Evolutionary conservation across 192 early-diverging fungal species (phyloP), one percentile per base, ranked within the genome.

Genomic region (Phlyctochytrium arcticum): DNA sequence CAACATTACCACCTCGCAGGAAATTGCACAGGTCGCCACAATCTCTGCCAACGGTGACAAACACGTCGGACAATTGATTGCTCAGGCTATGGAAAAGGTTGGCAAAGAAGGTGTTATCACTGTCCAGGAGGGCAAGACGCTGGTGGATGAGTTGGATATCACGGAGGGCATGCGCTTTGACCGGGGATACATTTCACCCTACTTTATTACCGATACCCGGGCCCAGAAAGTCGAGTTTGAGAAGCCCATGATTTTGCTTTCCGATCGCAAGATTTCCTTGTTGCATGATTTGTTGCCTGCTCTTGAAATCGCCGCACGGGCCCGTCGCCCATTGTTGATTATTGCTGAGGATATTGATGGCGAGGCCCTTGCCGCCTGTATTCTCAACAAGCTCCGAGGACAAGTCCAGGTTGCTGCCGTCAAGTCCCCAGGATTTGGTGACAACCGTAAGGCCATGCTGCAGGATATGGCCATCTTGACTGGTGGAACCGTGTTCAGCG

Each of bases 41-140:
- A 99, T 98, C 80, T 98, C 96, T 33, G 98, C 98, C 60, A 99
- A 99, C 77, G 98, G 98, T 71, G 98, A 99, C 82, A 88, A 87
- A 62, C 91, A 96, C 68, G 91, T 99, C 34, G 98, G 98, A 60
- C 77, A 85, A 55, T 74, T 98, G 80, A 95, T 99, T 81, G 95
- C 98, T 51, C 91, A 92, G 66, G 98, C 98, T 33, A 99, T 99
- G 98, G 96, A 99, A 80, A 98, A 98, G 88, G 98, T 99, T 62
- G 98, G 98, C 63, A 99, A 99, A 83, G 98, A 99, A 82, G 98
- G 98, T 65, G 98, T 98, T 35, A 99, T 99, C 79, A 99, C 96
- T 3, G 92, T 96, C 72, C 93, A 96, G 86, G 98, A 98, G 79
- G 98, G 98, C 71, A 98, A 98, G 85, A 99, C 98, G 48, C 89